These are phyloP conservation scores for Madurella fahalii DNA, from an alignment of 2,329 filamentous ascomycete species.

Conservation along the genomic window DNA sequence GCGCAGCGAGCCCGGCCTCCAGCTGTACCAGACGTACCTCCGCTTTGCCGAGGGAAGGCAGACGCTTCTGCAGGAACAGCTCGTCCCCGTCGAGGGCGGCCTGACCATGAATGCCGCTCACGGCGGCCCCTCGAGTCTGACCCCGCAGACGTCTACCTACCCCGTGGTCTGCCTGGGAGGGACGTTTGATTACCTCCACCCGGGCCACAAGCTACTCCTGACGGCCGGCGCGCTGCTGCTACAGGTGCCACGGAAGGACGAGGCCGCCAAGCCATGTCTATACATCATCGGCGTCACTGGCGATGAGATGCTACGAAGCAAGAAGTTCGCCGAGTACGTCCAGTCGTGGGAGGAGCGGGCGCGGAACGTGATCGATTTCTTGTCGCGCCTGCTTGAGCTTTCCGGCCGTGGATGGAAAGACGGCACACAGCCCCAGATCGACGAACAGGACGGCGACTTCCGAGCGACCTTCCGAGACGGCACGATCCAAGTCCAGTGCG, in stretches of 20 bases:
- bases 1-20: conserved; percentile 60
- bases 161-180: conserved; percentile 76
- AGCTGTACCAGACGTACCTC: conserved; percentile 49
- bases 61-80: conserved; percentile 45
- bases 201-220: conserved; percentile 91
- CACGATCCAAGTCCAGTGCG: conserved; percentile 66
- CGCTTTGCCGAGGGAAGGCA: conserved; percentile 44
- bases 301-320: conserved; percentile 79
- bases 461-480: conserved; percentile 56
- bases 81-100: conserved; percentile 50
- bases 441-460: conserved; percentile 42
- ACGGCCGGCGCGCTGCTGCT: conserved; percentile 78
- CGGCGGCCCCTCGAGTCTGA: conserved; percentile 13
- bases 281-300: conserved; percentile 86
- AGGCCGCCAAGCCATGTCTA: conserved; percentile 41
- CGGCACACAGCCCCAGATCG: conserved; percentile 34
- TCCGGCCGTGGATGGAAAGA: conserved; percentile 42
- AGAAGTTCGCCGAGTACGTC: conserved; percentile 78
- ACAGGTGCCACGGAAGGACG: conserved; percentile 43
- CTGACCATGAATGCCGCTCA: conserved; percentile 40
- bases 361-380: conserved; percentile 64
- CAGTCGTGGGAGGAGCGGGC: conserved; percentile 77
- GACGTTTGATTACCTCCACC: conserved; percentile 94
- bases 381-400: conserved; percentile 57
- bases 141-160: conserved; percentile 39